Base-by-base conservation (phyloP, 164 flowering plant species). In the Chimonanthus praecox region DNA sequence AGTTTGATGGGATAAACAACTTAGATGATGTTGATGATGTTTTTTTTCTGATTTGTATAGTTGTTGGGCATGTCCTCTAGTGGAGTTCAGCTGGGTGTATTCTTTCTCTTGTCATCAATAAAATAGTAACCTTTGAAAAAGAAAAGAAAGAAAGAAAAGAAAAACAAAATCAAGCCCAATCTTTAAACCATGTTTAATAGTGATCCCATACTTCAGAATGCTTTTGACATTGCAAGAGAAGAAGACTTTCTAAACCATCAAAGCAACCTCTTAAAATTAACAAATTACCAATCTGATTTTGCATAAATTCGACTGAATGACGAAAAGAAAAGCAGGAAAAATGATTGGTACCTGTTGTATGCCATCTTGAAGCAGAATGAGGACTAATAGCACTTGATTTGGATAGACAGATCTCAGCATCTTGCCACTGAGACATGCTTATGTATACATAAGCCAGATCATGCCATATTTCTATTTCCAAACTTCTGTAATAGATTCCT, bases 381-480 rank as follows among this genome's bases (percentile, higher is more conserved):
- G 88, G 87, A 80, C 66, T 73, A 60, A 92, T 84, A 8, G 86
- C 87, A 71, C 79, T 79, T 16, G 98, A 87, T 79, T 86, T 95
- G 47, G 84, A 75, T 58, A 95, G 88, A 78, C 99, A 95, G 70
- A 85, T 78, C 78, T 95, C 98, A 54, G 94, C 94, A 84, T 95
- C 98, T 20, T 80, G 83, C 98, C 98, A 95, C 74, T 85, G 91
- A 11, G 97, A 91, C 80, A 90, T 76, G 79, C 88, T 88, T 16
- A 83, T 89, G 78, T 95, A 95, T 6, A 92, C 80, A 69, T 85
- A 75, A 71, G 97, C 94, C 64, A 95, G 87, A 79, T 92, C 99
- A 80, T 91, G 96, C 98, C 99, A 95, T 54, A 88, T 89, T 72
- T 95, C 97, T 82, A 87, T 76, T 84, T 95, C 99, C 82, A 92